These are phyloP conservation scores for Saturnispora kantuleensis DNA, from an alignment of 805 yeast genomes.

Conservation along the genomic window DNA sequence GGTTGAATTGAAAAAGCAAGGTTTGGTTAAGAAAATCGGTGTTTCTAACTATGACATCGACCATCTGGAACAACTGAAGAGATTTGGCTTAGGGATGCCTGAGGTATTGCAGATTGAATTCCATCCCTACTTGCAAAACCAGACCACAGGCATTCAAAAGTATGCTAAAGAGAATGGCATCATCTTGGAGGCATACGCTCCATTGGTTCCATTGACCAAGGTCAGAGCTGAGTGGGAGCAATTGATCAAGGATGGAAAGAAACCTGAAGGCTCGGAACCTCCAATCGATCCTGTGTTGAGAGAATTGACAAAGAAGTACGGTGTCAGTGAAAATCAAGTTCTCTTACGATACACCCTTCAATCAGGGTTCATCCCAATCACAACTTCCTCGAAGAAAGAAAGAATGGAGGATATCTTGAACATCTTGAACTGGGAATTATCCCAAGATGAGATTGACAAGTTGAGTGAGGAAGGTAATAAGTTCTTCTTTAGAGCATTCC, in stretches of 20 bases:
- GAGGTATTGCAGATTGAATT: constrained; percentile 56
- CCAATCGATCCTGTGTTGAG: constrained; percentile 27
- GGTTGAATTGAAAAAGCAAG: constrained; percentile 40
- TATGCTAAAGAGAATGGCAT: constrained; percentile 29
- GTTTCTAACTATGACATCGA: constrained; percentile 49
- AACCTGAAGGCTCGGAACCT: constrained; percentile 10
- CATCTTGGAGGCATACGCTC: constrained; percentile 36
- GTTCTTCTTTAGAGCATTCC: constrained; percentile 18
- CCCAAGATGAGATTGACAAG: constrained; percentile 22
- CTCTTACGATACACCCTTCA: constrained; percentile 37
- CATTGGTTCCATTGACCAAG: constrained; percentile 34
- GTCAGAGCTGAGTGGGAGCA: constrained; percentile 14
- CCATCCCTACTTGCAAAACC: constrained; percentile 53
- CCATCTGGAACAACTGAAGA: constrained; percentile 35
- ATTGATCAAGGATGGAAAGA: constrained; percentile 1
- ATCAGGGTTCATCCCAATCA: constrained; percentile 34
- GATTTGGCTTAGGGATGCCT: constrained; percentile 35
- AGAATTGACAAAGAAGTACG: constrained; percentile 27
- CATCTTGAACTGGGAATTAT: constrained; percentile 26
- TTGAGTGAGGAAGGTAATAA: constrained; percentile 22
- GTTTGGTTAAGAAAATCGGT: constrained; percentile 34
- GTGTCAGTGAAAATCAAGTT: constrained; percentile 30
- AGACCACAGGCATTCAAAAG: constrained; percentile 40
- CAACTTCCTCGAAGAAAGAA: constrained; percentile 34
- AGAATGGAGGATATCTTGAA: constrained; percentile 32